These are phyloP conservation scores for Mycocentrospora acerina DNA, from an alignment of 2,329 filamentous ascomycete genomes.

Conservation along the genomic window DNA sequence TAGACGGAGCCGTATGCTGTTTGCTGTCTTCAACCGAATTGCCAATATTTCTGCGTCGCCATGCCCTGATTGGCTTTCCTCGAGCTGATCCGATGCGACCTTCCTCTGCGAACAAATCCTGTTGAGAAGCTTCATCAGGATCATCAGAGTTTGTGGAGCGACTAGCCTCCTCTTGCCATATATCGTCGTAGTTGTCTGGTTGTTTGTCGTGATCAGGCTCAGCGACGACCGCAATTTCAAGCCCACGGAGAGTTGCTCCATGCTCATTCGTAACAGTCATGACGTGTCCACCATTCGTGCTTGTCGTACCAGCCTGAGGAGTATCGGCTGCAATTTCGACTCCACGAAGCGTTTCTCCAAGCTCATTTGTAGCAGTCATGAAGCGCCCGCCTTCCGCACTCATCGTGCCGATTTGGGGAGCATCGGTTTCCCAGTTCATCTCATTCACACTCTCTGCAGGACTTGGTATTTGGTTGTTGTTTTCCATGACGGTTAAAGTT, in stretches of 20 bases:
- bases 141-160: slow-evolving; percentile 27
- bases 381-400: slow-evolving; percentile 3
- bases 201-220: background rate
- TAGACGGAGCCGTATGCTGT: too few species aligned
- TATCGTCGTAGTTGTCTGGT: slow-evolving; percentile 38
- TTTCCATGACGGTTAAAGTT: slow-evolving; percentile 12
- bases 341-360: slow-evolving; percentile 7
- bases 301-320: slow-evolving; percentile 7
- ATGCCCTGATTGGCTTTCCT: slow-evolving; percentile 45
- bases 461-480: slow-evolving; percentile 28
- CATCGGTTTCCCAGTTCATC: too few species aligned
- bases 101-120: slow-evolving; percentile 40
- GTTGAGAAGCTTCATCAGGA: slow-evolving; percentile 22
- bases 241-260: slow-evolving; percentile 7
- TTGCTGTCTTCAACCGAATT: slow-evolving; percentile 39
- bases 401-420: slow-evolving; percentile 8
- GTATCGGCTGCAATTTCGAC: background rate
- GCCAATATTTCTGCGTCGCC: slow-evolving; percentile 43
- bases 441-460: slow-evolving; percentile 29
- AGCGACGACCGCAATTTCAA: background rate
- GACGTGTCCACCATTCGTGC: slow-evolving; percentile 2
- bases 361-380: slow-evolving; percentile 9
- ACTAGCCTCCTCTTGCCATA: slow-evolving; percentile 53
- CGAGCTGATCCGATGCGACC: slow-evolving; percentile 35
- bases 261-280: slow-evolving; percentile 9